Percentiles rank a stretch among this genome's conserved stretches.
phyloP scores from a whole-genome alignment of 371 early-diverging fungal genomes.

The Mucor velutinosus region DNA sequence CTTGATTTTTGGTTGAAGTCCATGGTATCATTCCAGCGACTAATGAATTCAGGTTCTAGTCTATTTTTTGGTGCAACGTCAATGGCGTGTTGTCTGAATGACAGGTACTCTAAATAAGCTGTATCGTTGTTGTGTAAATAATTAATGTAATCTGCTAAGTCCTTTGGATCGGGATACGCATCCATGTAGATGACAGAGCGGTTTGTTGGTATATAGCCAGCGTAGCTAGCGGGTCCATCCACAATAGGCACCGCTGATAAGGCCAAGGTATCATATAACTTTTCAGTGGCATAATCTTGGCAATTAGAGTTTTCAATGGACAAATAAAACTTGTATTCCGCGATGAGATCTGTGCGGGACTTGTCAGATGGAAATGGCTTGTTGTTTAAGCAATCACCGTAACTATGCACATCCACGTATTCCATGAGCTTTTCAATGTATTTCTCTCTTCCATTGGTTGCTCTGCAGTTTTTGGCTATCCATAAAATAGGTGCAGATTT shows the following conservation, averaged over 20 bases:
- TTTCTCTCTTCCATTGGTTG: slow-evolving; percentile 37
- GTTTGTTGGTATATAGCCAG: slow-evolving; percentile 35
- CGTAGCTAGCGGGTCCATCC: slow-evolving; percentile 38
- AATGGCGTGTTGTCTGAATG: slow-evolving; percentile 32
- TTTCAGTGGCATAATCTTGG: slow-evolving; percentile 47
- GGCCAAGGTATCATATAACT: slow-evolving; percentile 37
- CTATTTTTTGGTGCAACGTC: slow-evolving; percentile 26
- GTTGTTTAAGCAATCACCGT: slow-evolving; percentile 39
- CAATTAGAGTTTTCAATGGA: slow-evolving; percentile 48
- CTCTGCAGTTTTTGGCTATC: slow-evolving; percentile 44
- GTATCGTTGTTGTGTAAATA: slow-evolving; percentile 38
- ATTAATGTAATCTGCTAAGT: slow-evolving; percentile 38
- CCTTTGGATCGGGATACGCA: slow-evolving; percentile 42
- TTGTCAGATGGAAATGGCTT: slow-evolving; percentile 34
- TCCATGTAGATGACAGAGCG: slow-evolving; percentile 42
- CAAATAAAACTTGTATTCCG: slow-evolving; percentile 47
- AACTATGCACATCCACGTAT: slow-evolving; percentile 38
- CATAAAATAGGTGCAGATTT: slow-evolving; percentile 39
- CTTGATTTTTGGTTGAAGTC: slow-evolving; percentile 24
- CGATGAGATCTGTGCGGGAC: slow-evolving; percentile 25
- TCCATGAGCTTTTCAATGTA: slow-evolving; percentile 42
- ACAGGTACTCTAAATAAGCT: slow-evolving; percentile 40
- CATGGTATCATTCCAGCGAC: slow-evolving; percentile 31
- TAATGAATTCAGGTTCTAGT: slow-evolving; percentile 32
- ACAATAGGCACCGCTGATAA: slow-evolving; percentile 31